phyloP scores from a whole-genome alignment of 352 stramenopile genomes.

The Thraustochytrium striatum region DNA sequence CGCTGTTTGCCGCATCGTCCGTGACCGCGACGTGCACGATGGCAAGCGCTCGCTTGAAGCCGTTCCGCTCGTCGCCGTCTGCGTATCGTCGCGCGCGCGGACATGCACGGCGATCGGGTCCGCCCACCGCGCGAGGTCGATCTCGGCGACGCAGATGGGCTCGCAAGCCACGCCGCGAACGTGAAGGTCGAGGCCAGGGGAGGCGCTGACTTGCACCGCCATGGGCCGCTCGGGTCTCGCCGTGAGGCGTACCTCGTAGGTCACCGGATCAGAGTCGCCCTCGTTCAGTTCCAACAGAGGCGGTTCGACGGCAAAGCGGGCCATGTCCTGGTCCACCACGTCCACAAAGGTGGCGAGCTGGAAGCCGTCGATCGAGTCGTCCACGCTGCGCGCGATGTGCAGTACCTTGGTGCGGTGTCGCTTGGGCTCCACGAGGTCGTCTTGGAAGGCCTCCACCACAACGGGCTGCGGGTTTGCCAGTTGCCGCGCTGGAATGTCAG shows the following conservation, averaged over 20 bases:
- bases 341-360: slow-evolving; percentile 35
- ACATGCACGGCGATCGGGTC: background rate
- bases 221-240: background rate
- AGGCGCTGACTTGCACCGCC: slow-evolving; percentile 19
- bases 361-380: background rate
- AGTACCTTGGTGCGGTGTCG: slow-evolving; percentile 37
- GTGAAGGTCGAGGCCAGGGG: background rate
- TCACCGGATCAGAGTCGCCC: background rate
- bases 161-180: background rate
- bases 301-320: background rate
- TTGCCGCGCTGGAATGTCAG: background rate
- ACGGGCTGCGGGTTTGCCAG: slow-evolving; percentile 38
- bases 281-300: background rate
- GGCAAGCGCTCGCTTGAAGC: background rate
- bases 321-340: slow-evolving; percentile 28
- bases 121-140: slow-evolving; percentile 3
- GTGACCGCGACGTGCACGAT: background rate
- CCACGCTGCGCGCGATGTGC: background rate
- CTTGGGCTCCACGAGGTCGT: slow-evolving; percentile 12
- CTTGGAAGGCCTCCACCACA: background rate
- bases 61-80: background rate
- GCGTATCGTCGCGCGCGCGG: slow-evolving; percentile 21
- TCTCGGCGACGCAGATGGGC: background rate
- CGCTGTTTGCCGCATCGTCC: background rate
- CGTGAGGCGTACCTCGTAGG: background rate